Conservation (phyloP, 2,329 filamentous ascomycete species). For the Fusarium duplospermum region DNA sequence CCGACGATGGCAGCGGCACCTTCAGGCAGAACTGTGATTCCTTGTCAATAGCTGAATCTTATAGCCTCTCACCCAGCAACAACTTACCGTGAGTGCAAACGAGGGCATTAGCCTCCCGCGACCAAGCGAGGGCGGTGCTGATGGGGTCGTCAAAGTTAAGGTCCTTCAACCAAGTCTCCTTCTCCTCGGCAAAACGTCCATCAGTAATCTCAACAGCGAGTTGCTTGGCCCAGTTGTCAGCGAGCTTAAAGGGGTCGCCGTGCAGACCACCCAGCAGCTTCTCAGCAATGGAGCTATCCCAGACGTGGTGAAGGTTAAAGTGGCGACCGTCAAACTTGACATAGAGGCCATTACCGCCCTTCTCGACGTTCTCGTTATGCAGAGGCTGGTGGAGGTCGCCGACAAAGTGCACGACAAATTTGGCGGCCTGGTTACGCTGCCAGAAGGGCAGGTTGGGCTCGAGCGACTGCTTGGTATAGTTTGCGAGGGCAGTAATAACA, state of each 20-base stretch:
- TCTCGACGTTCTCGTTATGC: constrained; percentile 71
- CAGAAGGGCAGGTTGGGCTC: constrained; percentile 57
- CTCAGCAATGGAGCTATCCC: constrained; percentile 78
- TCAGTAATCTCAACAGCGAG: constrained; percentile 65
- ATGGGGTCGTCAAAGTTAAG: constrained; percentile 65
- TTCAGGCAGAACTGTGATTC: constrained; percentile 66
- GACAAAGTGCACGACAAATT: constrained; percentile 76
- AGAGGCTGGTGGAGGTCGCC: constrained; percentile 78
- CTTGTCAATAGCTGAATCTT: constrained; percentile 22
- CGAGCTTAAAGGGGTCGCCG: constrained; percentile 62
- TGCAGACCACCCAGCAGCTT: constrained; percentile 68
- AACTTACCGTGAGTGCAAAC: constrained; percentile 70
- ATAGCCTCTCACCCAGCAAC: background rate
- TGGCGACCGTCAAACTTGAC: constrained; percentile 69
- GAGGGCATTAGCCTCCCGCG: constrained; percentile 69
- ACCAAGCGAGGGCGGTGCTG: constrained; percentile 71
- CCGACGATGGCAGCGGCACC: constrained; percentile 68
- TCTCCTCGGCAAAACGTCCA: constrained; percentile 65
- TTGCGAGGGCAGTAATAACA: constrained; percentile 69
- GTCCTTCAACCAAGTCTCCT: constrained; percentile 67
- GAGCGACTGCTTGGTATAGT: constrained; percentile 68
- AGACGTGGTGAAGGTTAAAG: constrained; percentile 78
- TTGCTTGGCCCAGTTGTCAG: constrained; percentile 66
- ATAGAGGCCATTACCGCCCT: constrained; percentile 75
- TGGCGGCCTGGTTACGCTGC: constrained; percentile 69